phyloP scores from a whole-genome alignment of 75 land plant genomes.

The Pinus albicaulis region DNA sequence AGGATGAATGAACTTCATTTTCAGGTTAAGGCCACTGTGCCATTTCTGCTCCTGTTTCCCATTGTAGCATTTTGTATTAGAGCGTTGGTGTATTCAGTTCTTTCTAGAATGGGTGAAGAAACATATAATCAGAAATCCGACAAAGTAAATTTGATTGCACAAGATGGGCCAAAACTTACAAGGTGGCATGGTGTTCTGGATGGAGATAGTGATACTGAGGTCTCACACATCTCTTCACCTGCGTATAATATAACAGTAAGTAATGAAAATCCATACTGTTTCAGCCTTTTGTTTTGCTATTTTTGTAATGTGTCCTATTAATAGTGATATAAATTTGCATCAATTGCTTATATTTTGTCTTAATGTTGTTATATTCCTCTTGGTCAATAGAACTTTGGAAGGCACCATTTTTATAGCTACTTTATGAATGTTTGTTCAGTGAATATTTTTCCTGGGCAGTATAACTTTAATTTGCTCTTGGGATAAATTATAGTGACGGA shows the following conservation, averaged over 20 bases:
- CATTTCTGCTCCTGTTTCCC: conserved; percentile 11
- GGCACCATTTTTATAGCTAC: not conserved
- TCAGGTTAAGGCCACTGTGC: conserved; percentile 13
- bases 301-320: not conserved
- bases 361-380: not conserved
- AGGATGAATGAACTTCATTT: not conserved
- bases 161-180: not conserved
- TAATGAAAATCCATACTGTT: not conserved
- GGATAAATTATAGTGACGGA: not conserved
- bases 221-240: not conserved
- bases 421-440: not conserved
- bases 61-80: conserved; percentile 5
- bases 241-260: conserved; percentile 1
- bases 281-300: not conserved
- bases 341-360: not conserved
- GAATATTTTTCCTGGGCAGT: not conserved
- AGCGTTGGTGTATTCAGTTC: not conserved
- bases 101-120: conserved; percentile 10
- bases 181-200: conserved; percentile 19
- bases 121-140: not conserved
- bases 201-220: conserved; percentile 1
- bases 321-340: not conserved
- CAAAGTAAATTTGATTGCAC: conserved; percentile 5
- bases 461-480: not conserved
- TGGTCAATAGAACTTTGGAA: no score